phyloP scores from a whole-genome alignment of 2,329 filamentous ascomycete species.

The Penicillium sp. region DNA sequence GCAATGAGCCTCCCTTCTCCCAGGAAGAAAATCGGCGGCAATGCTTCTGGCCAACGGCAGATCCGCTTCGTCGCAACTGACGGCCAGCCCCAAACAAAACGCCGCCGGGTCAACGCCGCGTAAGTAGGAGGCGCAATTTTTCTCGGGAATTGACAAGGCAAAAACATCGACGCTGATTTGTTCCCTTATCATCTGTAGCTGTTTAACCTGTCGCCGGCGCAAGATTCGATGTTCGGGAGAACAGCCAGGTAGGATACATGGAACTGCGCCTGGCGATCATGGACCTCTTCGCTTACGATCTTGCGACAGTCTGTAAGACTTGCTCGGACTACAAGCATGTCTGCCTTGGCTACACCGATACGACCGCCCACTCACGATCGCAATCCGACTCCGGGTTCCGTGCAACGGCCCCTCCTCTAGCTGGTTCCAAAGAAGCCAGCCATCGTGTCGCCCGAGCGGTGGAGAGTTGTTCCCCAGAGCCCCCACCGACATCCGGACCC shows the following conservation, averaged over 20 bases:
- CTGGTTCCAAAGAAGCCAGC: constrained; percentile 25
- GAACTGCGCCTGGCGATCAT: not conserved
- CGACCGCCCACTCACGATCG: constrained; percentile 38
- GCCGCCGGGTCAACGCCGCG: constrained; percentile 78
- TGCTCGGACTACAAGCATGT: constrained; percentile 71
- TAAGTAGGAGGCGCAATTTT: constrained; percentile 47
- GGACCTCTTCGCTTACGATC: constrained; percentile 8
- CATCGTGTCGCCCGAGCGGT: constrained; percentile 23
- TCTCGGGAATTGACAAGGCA: not conserved
- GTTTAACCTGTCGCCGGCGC: constrained; percentile 73
- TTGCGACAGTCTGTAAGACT: constrained; percentile 62
- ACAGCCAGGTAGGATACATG: constrained; percentile 55
- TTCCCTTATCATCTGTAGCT: constrained; percentile 50
- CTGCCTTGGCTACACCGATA: constrained; percentile 69
- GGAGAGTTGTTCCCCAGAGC: constrained; percentile 36
- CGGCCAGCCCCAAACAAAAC: constrained; percentile 77
- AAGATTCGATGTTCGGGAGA: constrained; percentile 77
- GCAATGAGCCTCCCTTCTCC: constrained; percentile 47
- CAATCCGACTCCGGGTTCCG: constrained; percentile 36
- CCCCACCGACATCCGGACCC: constrained; percentile 14
- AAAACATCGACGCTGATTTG: constrained; percentile 16
- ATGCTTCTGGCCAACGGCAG: constrained; percentile 41
- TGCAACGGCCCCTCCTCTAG: constrained; percentile 24
- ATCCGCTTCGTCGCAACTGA: constrained; percentile 83
- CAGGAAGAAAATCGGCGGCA: constrained; percentile 41